Conservation (phyloP, 1,139 yeast species). For the Arxiozyma heterogenica region DNA sequence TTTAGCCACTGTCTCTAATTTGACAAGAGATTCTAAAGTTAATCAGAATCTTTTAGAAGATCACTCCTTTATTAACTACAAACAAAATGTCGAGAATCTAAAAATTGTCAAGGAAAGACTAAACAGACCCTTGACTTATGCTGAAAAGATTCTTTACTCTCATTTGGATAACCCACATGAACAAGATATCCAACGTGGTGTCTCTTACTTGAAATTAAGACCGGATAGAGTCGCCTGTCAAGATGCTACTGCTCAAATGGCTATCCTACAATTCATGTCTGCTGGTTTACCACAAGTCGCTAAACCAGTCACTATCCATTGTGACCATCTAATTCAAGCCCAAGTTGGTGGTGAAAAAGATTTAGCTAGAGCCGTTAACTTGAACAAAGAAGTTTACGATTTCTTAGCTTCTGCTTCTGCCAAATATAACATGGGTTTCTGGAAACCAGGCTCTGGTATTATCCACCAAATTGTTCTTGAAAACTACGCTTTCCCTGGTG, state of each 20-base stretch:
- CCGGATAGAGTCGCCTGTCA: conserved; percentile 99
- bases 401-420: conserved; percentile 91
- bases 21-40: conserved; percentile 88
- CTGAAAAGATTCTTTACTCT: conserved; percentile 92
- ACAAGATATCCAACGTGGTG: conserved; percentile 94
- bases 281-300: conserved; percentile 93
- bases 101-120: conserved; percentile 54
- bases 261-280: conserved; percentile 95
- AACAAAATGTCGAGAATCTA: conserved; percentile 64
- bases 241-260: conserved; percentile 99
- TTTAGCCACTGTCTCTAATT: conserved; percentile 55
- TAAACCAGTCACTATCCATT: conserved; percentile 95
- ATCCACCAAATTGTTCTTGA: conserved; percentile 96
- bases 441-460: conserved; percentile 99
- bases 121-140: conserved; percentile 77
- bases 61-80: conserved; percentile 71
- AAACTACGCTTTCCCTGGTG: conserved; percentile 98
- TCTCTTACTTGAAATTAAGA: conserved; percentile 89
- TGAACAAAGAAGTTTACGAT: conserved; percentile 95
- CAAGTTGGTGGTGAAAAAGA: conserved; percentile 91
- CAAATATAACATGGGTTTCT: conserved; percentile 96
- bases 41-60: conserved; percentile 85
- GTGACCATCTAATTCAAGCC: conserved; percentile 98
- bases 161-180: conserved; percentile 94
- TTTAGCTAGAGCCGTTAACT: conserved; percentile 83